Evolutionary conservation across 768 basidiomycete genomes (phyloP).

Genomic region (Leccinum subgranulosum): DNA sequence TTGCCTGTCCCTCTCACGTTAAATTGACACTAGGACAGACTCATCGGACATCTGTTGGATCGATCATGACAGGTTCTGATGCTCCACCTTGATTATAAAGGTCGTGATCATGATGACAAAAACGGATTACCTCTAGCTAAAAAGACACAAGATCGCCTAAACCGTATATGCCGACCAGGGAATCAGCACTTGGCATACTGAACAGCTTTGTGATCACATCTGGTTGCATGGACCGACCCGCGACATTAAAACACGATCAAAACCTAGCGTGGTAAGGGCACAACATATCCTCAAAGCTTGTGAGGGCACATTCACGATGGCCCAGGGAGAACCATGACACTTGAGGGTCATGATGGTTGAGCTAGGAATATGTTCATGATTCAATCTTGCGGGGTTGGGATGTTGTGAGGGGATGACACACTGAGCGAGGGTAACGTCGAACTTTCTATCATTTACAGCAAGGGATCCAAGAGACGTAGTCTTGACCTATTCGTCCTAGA

Average conservation of each 20-base stretch:
- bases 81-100: background rate
- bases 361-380: slow-evolving; percentile 45
- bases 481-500: slow-evolving; percentile 21
- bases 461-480: slow-evolving; percentile 38
- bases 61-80: background rate
- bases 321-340: slow-evolving; percentile 46
- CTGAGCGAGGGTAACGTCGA: slow-evolving; percentile 1
- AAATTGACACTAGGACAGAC: background rate
- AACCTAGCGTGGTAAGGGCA: slow-evolving; percentile 65
- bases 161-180: background rate
- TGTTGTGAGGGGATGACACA: slow-evolving; percentile 26
- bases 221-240: slow-evolving; percentile 54
- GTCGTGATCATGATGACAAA: background rate
- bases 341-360: slow-evolving; percentile 52
- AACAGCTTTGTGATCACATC: background rate
- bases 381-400: slow-evolving; percentile 41
- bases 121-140: background rate
- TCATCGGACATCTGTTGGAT: background rate
- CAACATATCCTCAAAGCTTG: slow-evolving; percentile 50
- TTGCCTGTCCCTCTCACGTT: background rate
- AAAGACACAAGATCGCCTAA: background rate
- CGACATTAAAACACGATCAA: slow-evolving; percentile 56
- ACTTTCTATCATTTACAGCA: slow-evolving; percentile 7
- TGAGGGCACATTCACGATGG: slow-evolving; percentile 15
- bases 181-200: background rate